A percentile compares a stretch with the other conserved stretches of the same genome.
Evolutionary conservation across 108 stramenopile species (phyloP).

Genomic region (Aureococcus anophagefferens): DNA sequence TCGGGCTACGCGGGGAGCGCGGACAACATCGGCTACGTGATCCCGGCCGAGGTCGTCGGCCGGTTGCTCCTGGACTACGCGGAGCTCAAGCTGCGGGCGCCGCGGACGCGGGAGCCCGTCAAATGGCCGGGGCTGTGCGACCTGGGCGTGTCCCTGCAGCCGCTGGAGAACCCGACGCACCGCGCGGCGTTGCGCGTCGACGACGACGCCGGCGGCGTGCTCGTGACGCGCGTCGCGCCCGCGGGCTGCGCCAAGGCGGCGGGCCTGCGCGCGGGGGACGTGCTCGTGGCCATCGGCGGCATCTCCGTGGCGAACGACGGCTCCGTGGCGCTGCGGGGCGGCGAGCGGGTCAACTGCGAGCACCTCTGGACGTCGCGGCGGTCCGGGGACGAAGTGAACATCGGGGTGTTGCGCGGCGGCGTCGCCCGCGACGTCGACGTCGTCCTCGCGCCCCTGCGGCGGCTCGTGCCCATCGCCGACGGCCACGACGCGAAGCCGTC

Average conservation of each 20-base stretch:
- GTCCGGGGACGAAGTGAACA: not conserved
- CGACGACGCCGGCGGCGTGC: conserved; percentile 16
- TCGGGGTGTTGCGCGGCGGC: conserved; percentile 19
- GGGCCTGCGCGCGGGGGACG: conserved; percentile 38
- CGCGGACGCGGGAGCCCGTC: too few species aligned
- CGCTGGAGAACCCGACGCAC: conserved; percentile 36
- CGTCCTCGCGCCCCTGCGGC: conserved; percentile 23
- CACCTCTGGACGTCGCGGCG: not conserved
- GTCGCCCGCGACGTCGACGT: conserved; percentile 26
- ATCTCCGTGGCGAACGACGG: not conserved
- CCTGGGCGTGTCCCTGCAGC: conserved; percentile 28
- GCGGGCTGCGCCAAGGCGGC: not conserved
- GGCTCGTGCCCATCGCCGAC: conserved; percentile 38
- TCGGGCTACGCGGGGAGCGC: conserved; percentile 35
- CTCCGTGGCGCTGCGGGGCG: not conserved
- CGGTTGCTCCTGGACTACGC: conserved; percentile 38
- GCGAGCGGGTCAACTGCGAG: not conserved
- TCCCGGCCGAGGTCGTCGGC: conserved; percentile 44
- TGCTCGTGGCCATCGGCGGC: conserved; percentile 21
- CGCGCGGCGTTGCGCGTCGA: conserved; percentile 6
- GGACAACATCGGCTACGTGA: conserved; percentile 57
- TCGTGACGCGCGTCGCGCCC: not conserved
- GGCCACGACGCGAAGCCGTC: conserved; percentile 44
- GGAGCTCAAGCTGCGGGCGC: conserved; percentile 33
- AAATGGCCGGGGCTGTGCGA: conserved; percentile 39